These are phyloP conservation scores for Phytophthora syringae DNA, from an alignment of 352 stramenopile species.

Conservation along the genomic window DNA sequence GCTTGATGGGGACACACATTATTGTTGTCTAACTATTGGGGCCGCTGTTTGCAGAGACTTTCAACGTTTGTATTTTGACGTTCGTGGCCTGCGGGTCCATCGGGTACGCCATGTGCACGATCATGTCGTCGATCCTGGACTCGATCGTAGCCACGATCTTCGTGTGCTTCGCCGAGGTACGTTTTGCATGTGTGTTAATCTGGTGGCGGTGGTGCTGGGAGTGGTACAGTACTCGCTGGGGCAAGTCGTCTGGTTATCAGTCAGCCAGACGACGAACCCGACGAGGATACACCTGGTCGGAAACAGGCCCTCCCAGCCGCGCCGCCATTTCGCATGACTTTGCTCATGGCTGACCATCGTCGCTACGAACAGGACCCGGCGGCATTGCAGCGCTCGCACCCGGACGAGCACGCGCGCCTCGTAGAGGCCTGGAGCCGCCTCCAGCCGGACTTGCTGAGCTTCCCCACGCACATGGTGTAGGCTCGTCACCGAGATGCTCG, in stretches of 20 bases:
- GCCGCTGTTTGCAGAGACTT: slow-evolving; percentile 62
- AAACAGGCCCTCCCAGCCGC: slow-evolving; percentile 31
- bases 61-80: slow-evolving; percentile 81
- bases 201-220: slow-evolving; percentile 19
- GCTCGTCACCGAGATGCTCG: slow-evolving; percentile 13
- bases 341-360: slow-evolving; percentile 8
- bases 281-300: slow-evolving; percentile 43
- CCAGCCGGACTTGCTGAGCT: slow-evolving; percentile 73
- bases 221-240: slow-evolving; percentile 18
- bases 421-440: slow-evolving; percentile 73
- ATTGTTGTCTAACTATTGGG: slow-evolving; percentile 7
- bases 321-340: slow-evolving; percentile 27
- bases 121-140: slow-evolving; percentile 85
- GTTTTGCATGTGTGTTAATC: slow-evolving; percentile 28
- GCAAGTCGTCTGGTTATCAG: slow-evolving; percentile 6
- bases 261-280: slow-evolving; percentile 34
- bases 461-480: slow-evolving; percentile 43
- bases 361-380: slow-evolving; percentile 58
- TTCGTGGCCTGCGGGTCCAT: slow-evolving; percentile 78
- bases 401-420: slow-evolving; percentile 73
- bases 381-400: slow-evolving; percentile 71
- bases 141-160: slow-evolving; percentile 88
- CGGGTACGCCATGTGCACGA: slow-evolving; percentile 86
- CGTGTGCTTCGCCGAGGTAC: slow-evolving; percentile 87
- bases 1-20: not conserved